Conservation (phyloP, 2,329 filamentous ascomycete genomes). For the Cyclaneusma minus region DNA sequence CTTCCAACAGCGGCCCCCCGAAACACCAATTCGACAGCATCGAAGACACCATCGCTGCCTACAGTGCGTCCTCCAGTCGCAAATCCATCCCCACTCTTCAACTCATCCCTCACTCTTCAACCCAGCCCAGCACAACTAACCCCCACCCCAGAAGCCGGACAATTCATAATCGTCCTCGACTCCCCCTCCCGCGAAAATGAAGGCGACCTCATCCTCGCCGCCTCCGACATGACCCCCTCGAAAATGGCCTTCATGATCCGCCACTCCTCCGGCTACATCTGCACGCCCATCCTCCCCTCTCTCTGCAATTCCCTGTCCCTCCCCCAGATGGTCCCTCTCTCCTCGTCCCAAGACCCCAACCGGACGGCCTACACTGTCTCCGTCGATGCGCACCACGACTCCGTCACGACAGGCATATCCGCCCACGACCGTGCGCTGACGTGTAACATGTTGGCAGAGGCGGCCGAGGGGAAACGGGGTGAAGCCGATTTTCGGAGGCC, state of each 20-base stretch:
- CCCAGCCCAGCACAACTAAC: slow-evolving; percentile 4
- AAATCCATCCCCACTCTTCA: slow-evolving; percentile 4
- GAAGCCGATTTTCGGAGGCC: slow-evolving; percentile 58
- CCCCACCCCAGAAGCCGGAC: slow-evolving; percentile 44
- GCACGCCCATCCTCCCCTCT: slow-evolving; percentile 61
- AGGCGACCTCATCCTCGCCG: slow-evolving; percentile 93
- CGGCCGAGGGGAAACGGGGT: slow-evolving; percentile 28
- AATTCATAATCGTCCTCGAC: slow-evolving; percentile 95
- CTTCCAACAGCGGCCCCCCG: too few species aligned
- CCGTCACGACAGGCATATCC: slow-evolving; percentile 76
- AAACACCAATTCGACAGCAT: slow-evolving; percentile 53
- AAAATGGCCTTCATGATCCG: slow-evolving; percentile 97
- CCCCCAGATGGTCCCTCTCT: slow-evolving; percentile 75
- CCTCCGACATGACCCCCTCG: slow-evolving; percentile 63
- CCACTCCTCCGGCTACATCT: slow-evolving; percentile 80
- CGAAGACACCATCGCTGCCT: slow-evolving; percentile 46
- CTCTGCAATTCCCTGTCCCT: slow-evolving; percentile 59
- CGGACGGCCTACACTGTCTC: slow-evolving; percentile 87
- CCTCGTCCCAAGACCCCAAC: slow-evolving; percentile 59
- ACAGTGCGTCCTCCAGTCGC: slow-evolving; percentile 31
- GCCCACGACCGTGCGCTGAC: slow-evolving; percentile 76
- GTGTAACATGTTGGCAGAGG: slow-evolving; percentile 62
- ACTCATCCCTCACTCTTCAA: slow-evolving; percentile 5
- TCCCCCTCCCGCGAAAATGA: slow-evolving; percentile 89
- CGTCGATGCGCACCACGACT: slow-evolving; percentile 60